phyloP scores from a whole-genome alignment of 441 rosid genomes.

The Sinapis alba region DNA sequence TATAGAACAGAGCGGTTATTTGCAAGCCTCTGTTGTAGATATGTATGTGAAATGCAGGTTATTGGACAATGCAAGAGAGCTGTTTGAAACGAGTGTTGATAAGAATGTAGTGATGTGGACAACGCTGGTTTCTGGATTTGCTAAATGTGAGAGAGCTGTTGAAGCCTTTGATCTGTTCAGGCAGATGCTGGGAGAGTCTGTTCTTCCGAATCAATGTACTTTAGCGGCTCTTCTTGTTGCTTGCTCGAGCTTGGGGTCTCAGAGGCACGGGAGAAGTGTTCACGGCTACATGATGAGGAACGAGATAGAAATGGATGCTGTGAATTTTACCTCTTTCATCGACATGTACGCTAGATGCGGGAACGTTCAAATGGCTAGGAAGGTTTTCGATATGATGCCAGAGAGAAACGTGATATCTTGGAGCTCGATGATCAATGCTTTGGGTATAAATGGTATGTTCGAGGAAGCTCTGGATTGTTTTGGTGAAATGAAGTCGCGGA shows the following conservation, averaged over 20 bases:
- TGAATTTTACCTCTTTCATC: slow-evolving; percentile 41
- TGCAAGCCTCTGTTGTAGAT: slow-evolving; percentile 40
- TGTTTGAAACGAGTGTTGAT: slow-evolving; percentile 34
- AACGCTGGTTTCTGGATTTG: slow-evolving; percentile 41
- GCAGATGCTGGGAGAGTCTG: slow-evolving; percentile 37
- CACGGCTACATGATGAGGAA: slow-evolving; percentile 47
- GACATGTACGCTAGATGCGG: slow-evolving; percentile 46
- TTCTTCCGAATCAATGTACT: slow-evolving; percentile 39
- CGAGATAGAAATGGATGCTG: slow-evolving; percentile 36
- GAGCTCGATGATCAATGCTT: slow-evolving; percentile 52
- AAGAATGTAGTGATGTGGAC: slow-evolving; percentile 44
- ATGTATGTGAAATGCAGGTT: slow-evolving; percentile 48
- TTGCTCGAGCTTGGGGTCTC: slow-evolving; percentile 42
- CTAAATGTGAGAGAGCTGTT: slow-evolving; percentile 37
- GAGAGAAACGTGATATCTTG: slow-evolving; percentile 44
- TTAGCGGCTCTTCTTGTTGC: slow-evolving; percentile 41
- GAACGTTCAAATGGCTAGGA: slow-evolving; percentile 32
- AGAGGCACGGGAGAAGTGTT: slow-evolving; percentile 42
- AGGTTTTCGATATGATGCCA: slow-evolving; percentile 41
- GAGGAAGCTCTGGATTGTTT: slow-evolving; percentile 41
- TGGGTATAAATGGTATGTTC: slow-evolving; percentile 40
- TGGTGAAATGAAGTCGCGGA: slow-evolving; percentile 37
- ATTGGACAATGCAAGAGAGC: slow-evolving; percentile 28
- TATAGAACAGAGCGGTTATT: slow-evolving; percentile 22
- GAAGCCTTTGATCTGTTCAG: slow-evolving; percentile 41